These are phyloP conservation scores for Backusella macrospora DNA, from an alignment of 192 early-diverging fungal genomes.

Conservation along the genomic window DNA sequence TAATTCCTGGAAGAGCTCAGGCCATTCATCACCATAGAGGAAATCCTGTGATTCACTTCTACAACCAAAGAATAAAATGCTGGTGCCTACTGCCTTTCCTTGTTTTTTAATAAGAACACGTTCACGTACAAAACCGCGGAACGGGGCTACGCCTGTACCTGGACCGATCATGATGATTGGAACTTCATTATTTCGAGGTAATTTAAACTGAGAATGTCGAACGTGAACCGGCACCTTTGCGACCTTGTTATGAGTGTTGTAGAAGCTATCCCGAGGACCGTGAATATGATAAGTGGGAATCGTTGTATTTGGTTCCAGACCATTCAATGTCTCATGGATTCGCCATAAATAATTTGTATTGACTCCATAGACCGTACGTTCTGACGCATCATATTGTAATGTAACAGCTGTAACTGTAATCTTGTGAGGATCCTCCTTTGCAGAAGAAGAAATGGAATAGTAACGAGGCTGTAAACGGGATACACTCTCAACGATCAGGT, in stretches of 20 bases:
- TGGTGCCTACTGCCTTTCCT: constrained; percentile 72
- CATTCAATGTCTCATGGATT: constrained; percentile 43
- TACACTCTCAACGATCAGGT: constrained; percentile 79
- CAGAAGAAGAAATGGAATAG: constrained; percentile 94
- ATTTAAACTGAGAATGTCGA: constrained; percentile 83
- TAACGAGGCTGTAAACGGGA: constrained; percentile 85
- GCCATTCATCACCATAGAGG: constrained; percentile 86
- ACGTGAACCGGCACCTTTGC: constrained; percentile 82
- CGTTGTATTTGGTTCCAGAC: neutral
- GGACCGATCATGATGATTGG: constrained; percentile 97
- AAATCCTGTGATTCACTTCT: constrained; percentile 82
- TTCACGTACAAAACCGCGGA: constrained; percentile 94
- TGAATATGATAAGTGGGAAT: constrained; percentile 30
- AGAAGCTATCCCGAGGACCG: constrained; percentile 43
- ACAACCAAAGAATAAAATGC: constrained; percentile 94
- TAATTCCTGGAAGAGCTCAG: constrained; percentile 60
- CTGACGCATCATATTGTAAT: constrained; percentile 72
- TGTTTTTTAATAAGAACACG: constrained; percentile 65
- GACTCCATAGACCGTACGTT: constrained; percentile 73
- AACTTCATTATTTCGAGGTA: constrained; percentile 71
- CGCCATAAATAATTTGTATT: constrained; percentile 87
- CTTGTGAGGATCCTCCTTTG: constrained; percentile 68
- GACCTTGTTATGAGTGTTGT: constrained; percentile 21
- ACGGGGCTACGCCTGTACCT: constrained; percentile 97
- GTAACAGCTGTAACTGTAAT: constrained; percentile 89